phyloP scores from a whole-genome alignment of 352 stramenopile genomes.

The Globisporangium iwayamae region DNA sequence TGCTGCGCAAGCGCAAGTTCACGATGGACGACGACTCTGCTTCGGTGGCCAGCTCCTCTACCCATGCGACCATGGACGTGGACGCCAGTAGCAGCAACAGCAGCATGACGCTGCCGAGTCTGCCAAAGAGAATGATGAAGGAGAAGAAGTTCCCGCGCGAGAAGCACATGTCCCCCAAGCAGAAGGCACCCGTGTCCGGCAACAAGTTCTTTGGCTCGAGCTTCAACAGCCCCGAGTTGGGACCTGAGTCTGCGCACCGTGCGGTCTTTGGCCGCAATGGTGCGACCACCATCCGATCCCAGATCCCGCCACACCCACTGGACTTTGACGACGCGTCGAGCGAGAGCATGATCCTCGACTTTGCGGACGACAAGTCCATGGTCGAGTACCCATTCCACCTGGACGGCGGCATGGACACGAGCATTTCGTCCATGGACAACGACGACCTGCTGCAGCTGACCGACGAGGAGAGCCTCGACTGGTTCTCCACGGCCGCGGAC shows the following conservation, averaged over 20 bases:
- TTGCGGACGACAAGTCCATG: slow-evolving; percentile 68
- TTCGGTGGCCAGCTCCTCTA: background rate
- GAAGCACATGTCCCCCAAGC: slow-evolving; percentile 75
- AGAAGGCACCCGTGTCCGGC: slow-evolving; percentile 43
- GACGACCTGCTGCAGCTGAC: slow-evolving; percentile 78
- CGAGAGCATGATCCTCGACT: slow-evolving; percentile 71
- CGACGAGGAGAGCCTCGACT: slow-evolving; percentile 75
- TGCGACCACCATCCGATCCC: slow-evolving; percentile 2
- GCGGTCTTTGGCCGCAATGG: slow-evolving; percentile 30
- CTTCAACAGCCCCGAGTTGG: slow-evolving; percentile 25
- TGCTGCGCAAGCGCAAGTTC: slow-evolving; percentile 71
- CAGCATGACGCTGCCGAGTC: slow-evolving; percentile 32
- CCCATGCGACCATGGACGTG: slow-evolving; percentile 21
- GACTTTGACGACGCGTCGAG: slow-evolving; percentile 46
- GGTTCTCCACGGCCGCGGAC: slow-evolving; percentile 57
- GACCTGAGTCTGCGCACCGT: slow-evolving; percentile 29
- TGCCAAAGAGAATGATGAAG: slow-evolving; percentile 66
- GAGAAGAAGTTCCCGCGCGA: slow-evolving; percentile 55
- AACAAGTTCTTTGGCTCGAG: slow-evolving; percentile 39
- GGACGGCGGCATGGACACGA: slow-evolving; percentile 52
- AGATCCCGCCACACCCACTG: slow-evolving; percentile 34
- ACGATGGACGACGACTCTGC: slow-evolving; percentile 27
- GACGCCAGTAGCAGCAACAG: slow-evolving; percentile 24
- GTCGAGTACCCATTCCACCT: slow-evolving; percentile 55
- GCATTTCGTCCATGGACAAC: slow-evolving; percentile 68